A percentile compares a stretch with the other conserved stretches of the same genome.
Evolutionary conservation across 2,329 filamentous ascomycete species (phyloP).

Genomic region (Beauveria medogensis): DNA sequence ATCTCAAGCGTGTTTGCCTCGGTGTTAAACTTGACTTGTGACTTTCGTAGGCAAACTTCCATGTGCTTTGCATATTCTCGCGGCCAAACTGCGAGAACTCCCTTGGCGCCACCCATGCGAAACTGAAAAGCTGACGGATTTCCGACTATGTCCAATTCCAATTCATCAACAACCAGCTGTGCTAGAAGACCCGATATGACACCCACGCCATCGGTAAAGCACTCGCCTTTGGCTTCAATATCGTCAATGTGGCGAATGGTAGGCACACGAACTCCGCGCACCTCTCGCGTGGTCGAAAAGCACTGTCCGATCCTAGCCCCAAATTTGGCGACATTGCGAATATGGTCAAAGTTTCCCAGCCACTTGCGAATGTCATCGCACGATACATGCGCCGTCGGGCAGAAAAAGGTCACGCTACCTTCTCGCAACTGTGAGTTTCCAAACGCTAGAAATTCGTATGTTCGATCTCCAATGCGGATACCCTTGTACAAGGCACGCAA

Average conservation of each 20-base stretch:
- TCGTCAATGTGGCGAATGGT: constrained; percentile 58
- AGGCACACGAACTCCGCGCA: constrained; percentile 55
- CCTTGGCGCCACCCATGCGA: constrained; percentile 86
- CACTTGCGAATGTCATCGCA: constrained; percentile 71
- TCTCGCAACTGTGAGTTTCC: constrained; percentile 94
- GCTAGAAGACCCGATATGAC: constrained; percentile 80
- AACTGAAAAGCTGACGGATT: constrained; percentile 85
- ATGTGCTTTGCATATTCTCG: constrained; percentile 46
- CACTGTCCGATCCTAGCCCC: constrained; percentile 87
- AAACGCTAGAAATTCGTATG: constrained; percentile 86
- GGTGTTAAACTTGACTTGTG: constrained; percentile 80
- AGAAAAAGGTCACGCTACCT: constrained; percentile 88
- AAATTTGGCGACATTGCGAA: constrained; percentile 79
- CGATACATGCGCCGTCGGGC: constrained; percentile 55
- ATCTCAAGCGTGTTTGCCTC: constrained; percentile 70
- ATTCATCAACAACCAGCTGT: constrained; percentile 61
- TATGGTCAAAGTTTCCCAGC: constrained; percentile 82
- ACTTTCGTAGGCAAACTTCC: constrained; percentile 71
- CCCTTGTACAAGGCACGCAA: constrained; percentile 66
- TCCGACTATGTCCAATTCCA: constrained; percentile 48
- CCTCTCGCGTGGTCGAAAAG: constrained; percentile 83
- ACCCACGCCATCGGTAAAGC: constrained; percentile 87
- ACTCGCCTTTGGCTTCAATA: constrained; percentile 58
- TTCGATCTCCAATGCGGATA: constrained; percentile 71
- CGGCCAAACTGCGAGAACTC: constrained; percentile 70